A percentile compares a stretch with the other conserved stretches of the same genome.
These are phyloP conservation scores for Wallemia ichthyophaga DNA, from an alignment of 1,284 basidiomycete genomes.

Conservation along the genomic window DNA sequence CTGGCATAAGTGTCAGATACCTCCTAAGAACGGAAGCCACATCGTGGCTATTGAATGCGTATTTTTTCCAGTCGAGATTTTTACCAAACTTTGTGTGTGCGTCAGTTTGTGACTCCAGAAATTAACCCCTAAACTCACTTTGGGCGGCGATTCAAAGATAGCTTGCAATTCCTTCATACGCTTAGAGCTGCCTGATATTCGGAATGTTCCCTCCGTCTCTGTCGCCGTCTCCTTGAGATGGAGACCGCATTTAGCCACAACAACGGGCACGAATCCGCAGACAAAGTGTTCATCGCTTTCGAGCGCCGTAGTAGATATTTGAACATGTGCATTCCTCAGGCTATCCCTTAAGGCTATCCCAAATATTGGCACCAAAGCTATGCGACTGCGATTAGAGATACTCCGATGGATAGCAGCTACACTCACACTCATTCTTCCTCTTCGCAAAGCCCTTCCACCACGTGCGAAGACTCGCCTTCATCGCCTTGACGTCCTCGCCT, in stretches of 20 bases:
- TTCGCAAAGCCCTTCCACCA: constrained; percentile 1
- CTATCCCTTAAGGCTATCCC: constrained; percentile 55
- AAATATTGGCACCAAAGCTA: constrained; percentile 27
- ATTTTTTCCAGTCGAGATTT: constrained; percentile 57
- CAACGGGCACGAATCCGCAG: constrained; percentile 81
- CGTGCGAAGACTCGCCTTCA: neutral
- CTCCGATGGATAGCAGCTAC: neutral
- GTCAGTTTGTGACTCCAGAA: neutral
- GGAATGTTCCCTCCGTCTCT: constrained; percentile 81
- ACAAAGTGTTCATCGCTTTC: constrained; percentile 45
- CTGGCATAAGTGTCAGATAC: constrained; percentile 87
- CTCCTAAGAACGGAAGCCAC: constrained; percentile 83
- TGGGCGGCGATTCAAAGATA: constrained; percentile 59
- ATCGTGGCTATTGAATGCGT: constrained; percentile 71
- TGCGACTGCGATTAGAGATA: neutral
- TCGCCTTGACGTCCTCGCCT: neutral
- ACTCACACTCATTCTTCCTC: neutral
- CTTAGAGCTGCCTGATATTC: constrained; percentile 71
- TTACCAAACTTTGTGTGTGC: constrained; percentile 47
- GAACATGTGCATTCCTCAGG: constrained; percentile 59
- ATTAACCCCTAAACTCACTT: constrained; percentile 24
- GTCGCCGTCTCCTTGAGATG: constrained; percentile 80
- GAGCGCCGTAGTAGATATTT: constrained; percentile 69
- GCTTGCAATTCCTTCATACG: constrained; percentile 85
- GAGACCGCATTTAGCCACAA: constrained; percentile 83